Conservation (phyloP, 2,329 filamentous ascomycete genomes). For the Torrubiella hemipterigena region DNA sequence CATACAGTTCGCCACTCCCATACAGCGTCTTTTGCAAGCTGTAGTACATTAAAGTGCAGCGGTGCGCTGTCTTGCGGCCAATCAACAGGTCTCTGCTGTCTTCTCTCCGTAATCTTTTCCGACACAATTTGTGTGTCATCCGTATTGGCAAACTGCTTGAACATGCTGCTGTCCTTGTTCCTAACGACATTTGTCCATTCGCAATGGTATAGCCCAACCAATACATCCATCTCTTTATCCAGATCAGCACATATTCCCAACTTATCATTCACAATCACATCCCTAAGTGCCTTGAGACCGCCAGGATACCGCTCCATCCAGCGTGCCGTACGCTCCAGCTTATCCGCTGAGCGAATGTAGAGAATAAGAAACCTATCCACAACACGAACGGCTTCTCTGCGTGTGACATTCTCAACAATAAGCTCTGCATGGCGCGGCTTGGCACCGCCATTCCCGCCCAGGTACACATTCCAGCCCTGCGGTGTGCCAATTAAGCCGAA, state of each 20-base stretch:
- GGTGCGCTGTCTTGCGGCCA: conserved; percentile 60
- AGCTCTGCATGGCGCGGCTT: conserved; percentile 74
- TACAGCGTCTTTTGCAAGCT: conserved; percentile 45
- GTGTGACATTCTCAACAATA: conserved; percentile 74
- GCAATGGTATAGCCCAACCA: conserved; percentile 77
- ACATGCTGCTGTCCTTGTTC: conserved; percentile 54
- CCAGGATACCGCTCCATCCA: conserved; percentile 81
- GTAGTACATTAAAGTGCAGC: conserved; percentile 59
- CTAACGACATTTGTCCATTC: conserved; percentile 81
- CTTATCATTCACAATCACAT: conserved; percentile 76
- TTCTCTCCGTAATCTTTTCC: conserved; percentile 60
- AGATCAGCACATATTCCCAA: conserved; percentile 76
- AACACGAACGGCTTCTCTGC: conserved; percentile 70
- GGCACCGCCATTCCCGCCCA: conserved; percentile 79
- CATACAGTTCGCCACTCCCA: conserved; percentile 74
- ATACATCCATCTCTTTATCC: conserved; percentile 76
- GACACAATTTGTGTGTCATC: conserved; percentile 55
- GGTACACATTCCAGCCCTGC: conserved; percentile 88
- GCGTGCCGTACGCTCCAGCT: conserved; percentile 74
- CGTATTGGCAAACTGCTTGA: conserved; percentile 79
- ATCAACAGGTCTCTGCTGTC: conserved; percentile 61
- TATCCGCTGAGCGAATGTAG: conserved; percentile 88
- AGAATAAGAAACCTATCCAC: conserved; percentile 85
- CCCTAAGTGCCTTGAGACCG: conserved; percentile 69
- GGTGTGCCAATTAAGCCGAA: conserved; percentile 88